Evolutionary conservation across 1,284 basidiomycete genomes (phyloP).

Genomic region (Ceratobasidium theobromae): DNA sequence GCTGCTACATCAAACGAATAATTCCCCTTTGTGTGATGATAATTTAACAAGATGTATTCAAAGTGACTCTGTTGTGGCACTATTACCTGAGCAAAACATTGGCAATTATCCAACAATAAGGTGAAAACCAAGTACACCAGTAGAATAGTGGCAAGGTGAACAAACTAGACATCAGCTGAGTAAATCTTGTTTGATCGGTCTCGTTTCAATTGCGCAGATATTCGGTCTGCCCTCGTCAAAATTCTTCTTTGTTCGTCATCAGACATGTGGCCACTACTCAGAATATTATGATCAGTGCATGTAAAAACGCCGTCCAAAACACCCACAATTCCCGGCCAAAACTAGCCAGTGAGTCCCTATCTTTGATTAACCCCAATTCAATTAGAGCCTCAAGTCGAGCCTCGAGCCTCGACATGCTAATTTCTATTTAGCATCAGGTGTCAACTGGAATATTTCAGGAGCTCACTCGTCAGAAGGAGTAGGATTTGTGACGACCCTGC

Average conservation of each 20-base stretch:
- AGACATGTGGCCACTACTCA: slow-evolving; percentile 12
- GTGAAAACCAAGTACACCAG: too few species aligned
- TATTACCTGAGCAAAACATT: too few species aligned
- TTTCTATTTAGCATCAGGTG: not conserved
- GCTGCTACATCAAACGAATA: too few species aligned
- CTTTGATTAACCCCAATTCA: slow-evolving; percentile 22
- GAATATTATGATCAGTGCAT: not conserved
- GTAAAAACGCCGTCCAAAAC: not conserved
- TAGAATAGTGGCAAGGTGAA: too few species aligned
- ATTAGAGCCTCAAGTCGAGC: slow-evolving; percentile 26
- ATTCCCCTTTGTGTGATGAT: too few species aligned
- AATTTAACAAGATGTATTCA: too few species aligned
- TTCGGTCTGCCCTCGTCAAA: slow-evolving; percentile 6
- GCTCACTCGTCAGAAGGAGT: slow-evolving; percentile 8
- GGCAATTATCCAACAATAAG: too few species aligned
- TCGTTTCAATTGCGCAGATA: not conserved
- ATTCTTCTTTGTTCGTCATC: slow-evolving; percentile 15
- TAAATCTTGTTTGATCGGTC: not conserved
- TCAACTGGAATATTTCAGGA: not conserved
- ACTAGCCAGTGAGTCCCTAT: slow-evolving; percentile 8
- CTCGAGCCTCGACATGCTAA: slow-evolving; percentile 1
- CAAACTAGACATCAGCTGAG: not conserved
- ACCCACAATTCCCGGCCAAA: slow-evolving; percentile 30
- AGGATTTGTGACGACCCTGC: not conserved
- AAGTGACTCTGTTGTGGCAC: too few species aligned